Base-by-base conservation (phyloP, 495 filamentous ascomycete species). In the Neurospora africana region DNA sequence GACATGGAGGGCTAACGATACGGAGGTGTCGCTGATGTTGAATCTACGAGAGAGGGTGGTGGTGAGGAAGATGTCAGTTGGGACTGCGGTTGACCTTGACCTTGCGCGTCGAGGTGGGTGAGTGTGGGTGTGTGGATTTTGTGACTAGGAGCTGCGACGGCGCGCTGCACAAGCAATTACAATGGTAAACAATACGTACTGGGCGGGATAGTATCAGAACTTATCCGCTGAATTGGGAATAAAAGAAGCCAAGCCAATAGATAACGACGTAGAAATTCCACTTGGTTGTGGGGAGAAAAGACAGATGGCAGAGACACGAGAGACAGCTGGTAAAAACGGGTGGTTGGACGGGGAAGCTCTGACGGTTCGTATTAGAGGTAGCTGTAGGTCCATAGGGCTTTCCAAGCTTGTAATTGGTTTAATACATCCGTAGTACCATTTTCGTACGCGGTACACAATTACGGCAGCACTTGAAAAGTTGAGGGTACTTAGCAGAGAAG, bases 1-100 rank as follows among this genome's bases (percentile, higher is more conserved):
- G 82, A 78, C 83, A 84, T 84, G 68, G 71, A 65, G 69, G 35
- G 36, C 68, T 58, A 72, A 68, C 37, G 44, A 38, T 70, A 21
- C 5, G 21, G 68, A 37, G 36, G 36, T 37, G 38, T 39, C 5
- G 38, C 5, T 19, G 39, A 19, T 44, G 69, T 19, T 23, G 27
- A 21, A 15, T 17, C 17, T 38, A 71, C 40, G 41, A 43, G 40
- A 43, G 58, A 61, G 33, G 8, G 36, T 8, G 19, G 70, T 40
- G 44, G 58, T 40, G 23, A 39, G 21, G 13, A 36, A 27, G 40
- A 33, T 13, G 40, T 33, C 21, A 35, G 37, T 41, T 21, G 68
- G 21, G 43, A 23, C 40, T 43, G 27, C 58, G 68, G 19, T 72
- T 68, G 40, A 69, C 27, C 53, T 72, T 68, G 40, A 61, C 17